A percentile compares a stretch with the other conserved stretches of the same genome.
Conservation (phyloP, 2,329 filamentous ascomycete species). For the Colletotrichum echinochloae region DNA sequence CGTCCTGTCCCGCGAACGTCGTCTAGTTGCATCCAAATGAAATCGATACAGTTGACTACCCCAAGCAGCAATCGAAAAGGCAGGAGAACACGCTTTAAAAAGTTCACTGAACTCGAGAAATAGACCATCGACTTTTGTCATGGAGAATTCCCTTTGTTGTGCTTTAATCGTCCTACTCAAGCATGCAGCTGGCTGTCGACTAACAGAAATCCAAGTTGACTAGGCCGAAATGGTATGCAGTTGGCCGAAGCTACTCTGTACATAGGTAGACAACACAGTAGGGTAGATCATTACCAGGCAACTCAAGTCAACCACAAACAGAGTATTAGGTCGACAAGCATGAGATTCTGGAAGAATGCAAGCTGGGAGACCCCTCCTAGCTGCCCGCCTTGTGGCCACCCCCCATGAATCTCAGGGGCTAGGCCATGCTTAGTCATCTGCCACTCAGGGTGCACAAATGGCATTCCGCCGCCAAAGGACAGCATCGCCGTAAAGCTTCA, state of each 20-base stretch:
- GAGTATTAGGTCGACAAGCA: too few species aligned
- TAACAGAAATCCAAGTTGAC: background rate
- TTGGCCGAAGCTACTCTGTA: too few species aligned
- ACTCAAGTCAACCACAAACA: too few species aligned
- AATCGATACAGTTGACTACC: background rate
- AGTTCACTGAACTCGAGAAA: background rate
- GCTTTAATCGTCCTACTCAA: background rate
- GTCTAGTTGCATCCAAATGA: background rate
- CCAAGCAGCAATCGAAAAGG: background rate
- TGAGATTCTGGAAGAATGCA: background rate
- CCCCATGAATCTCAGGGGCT: constrained; percentile 39
- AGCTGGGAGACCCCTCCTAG: background rate
- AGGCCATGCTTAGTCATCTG: constrained; percentile 32
- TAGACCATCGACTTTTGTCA: background rate
- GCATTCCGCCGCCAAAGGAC: constrained; percentile 36
- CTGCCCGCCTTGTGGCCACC: constrained; percentile 10
- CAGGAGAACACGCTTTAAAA: background rate
- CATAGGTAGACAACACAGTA: background rate
- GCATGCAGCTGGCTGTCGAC: background rate
- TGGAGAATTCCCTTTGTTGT: background rate
- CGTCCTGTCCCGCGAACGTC: background rate
- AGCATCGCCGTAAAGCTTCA: constrained; percentile 27
- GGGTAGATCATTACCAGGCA: too few species aligned
- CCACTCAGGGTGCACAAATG: constrained; percentile 26
- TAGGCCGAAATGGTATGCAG: background rate